A percentile compares a stretch with the other conserved stretches of the same genome.
Evolutionary conservation across 2,329 filamentous ascomycete genomes (phyloP).

Genomic region (Microcyclosporella mali): DNA sequence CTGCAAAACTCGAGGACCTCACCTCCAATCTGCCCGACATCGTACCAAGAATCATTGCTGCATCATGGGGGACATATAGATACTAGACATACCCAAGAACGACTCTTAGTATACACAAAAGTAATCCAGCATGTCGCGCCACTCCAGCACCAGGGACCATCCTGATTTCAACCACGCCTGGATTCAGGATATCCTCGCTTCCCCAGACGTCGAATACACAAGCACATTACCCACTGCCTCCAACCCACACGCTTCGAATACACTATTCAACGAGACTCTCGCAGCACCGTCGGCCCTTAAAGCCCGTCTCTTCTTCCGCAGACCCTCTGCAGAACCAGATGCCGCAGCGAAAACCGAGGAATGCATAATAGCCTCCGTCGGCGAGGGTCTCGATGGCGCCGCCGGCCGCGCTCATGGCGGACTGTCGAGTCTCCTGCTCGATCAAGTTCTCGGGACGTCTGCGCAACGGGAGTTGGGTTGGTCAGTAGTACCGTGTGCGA

Average conservation of each 20-base stretch:
- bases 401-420: slow-evolving; percentile 22
- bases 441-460: slow-evolving; percentile 14
- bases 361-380: slow-evolving; percentile 18
- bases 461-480: slow-evolving; percentile 6
- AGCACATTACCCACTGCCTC: neutral
- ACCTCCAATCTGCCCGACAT: too few relatives aligned
- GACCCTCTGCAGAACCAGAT: slow-evolving; percentile 16
- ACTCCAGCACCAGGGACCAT: neutral
- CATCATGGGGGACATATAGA: too few relatives aligned
- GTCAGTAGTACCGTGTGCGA: slow-evolving; percentile 8
- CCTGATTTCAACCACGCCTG: slow-evolving; percentile 14
- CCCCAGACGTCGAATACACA: slow-evolving; percentile 2
- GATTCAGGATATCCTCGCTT: slow-evolving; percentile 8
- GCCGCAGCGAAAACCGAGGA: slow-evolving; percentile 12
- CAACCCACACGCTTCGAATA: slow-evolving; percentile 5
- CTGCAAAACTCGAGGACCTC: too few relatives aligned
- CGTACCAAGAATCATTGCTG: too few relatives aligned
- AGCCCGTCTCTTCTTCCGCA: slow-evolving; percentile 13
- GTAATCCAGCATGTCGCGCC: too few relatives aligned
- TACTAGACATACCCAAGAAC: too few relatives aligned
- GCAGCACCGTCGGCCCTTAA: slow-evolving; percentile 11
- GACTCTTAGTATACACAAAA: too few relatives aligned
- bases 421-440: slow-evolving; percentile 18
- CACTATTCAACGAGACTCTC: slow-evolving; percentile 15
- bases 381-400: slow-evolving; percentile 17